Conservation (phyloP, 345 rosid genomes). For the Populus nigra region DNA sequence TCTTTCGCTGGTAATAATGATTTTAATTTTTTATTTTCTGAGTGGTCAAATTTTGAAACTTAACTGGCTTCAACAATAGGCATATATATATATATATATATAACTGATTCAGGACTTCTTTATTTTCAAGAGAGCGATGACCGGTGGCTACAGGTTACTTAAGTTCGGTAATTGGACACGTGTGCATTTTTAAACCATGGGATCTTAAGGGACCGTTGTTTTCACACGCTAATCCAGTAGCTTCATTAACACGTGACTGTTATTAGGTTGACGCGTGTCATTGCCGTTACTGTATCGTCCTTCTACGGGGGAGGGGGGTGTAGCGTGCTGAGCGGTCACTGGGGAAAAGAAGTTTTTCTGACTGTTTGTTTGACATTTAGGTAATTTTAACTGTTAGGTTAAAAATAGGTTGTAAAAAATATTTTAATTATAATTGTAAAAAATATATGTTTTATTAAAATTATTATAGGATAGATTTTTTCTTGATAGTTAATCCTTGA, state of each 20-base stretch:
- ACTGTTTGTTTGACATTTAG: too few species aligned
- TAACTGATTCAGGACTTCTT: slow-evolving; percentile 5
- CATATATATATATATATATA: not conserved
- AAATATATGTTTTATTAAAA: too few species aligned
- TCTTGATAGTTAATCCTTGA: too few species aligned
- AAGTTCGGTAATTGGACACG: slow-evolving; percentile 26
- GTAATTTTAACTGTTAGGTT: too few species aligned
- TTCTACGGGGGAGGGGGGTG: not conserved
- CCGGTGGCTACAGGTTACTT: slow-evolving; percentile 33
- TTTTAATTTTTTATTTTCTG: not conserved
- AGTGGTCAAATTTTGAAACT: slow-evolving; percentile 6
- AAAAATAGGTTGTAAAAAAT: too few species aligned
- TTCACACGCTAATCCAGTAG: slow-evolving; percentile 11
- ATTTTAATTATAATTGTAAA: too few species aligned
- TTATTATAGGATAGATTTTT: too few species aligned
- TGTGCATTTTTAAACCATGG: slow-evolving; percentile 29
- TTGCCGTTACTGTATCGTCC: slow-evolving; percentile 25
- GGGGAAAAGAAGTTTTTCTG: too few species aligned
- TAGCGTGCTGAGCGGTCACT: too few species aligned
- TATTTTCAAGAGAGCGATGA: slow-evolving; percentile 28
- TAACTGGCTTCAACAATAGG: not conserved
- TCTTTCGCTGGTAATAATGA: not conserved
- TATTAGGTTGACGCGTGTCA: slow-evolving; percentile 31
- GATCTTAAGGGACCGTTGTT: slow-evolving; percentile 15
- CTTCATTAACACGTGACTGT: slow-evolving; percentile 37